Percentiles rank a stretch among this genome's conserved stretches.
phyloP scores from a whole-genome alignment of 495 filamentous ascomycete genomes.

The Neurospora intermedia region DNA sequence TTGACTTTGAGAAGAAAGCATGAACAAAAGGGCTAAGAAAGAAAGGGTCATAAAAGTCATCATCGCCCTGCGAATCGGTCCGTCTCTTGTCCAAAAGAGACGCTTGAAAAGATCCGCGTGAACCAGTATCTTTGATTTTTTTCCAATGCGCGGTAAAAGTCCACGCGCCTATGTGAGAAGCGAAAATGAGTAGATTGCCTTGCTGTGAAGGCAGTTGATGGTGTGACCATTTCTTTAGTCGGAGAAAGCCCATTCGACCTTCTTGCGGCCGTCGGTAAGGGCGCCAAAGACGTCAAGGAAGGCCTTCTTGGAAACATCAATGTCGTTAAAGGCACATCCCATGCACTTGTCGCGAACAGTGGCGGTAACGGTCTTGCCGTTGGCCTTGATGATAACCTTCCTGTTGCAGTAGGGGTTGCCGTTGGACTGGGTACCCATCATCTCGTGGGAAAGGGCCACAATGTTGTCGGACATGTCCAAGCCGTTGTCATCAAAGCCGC shows the following conservation, averaged over 20 bases:
- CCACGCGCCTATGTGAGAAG: not conserved
- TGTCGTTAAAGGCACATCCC: slow-evolving; percentile 41
- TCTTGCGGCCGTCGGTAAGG: slow-evolving; percentile 23
- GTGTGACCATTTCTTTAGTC: slow-evolving; percentile 9
- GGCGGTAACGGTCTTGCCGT: slow-evolving; percentile 45
- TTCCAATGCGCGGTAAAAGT: not conserved
- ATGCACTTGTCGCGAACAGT: slow-evolving; percentile 66
- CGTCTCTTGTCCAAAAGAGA: not conserved
- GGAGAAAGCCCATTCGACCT: slow-evolving; percentile 33
- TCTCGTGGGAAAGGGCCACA: slow-evolving; percentile 30
- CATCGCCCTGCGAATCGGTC: not conserved
- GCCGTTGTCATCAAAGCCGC: slow-evolving; percentile 32
- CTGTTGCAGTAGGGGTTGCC: slow-evolving; percentile 55
- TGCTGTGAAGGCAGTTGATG: not conserved
- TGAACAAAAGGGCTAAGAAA: not conserved
- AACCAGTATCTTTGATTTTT: not conserved
- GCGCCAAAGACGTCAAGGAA: slow-evolving; percentile 34
- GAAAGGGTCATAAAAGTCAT: not conserved
- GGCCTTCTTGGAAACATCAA: slow-evolving; percentile 38
- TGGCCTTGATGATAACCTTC: slow-evolving; percentile 46
- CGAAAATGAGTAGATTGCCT: not conserved
- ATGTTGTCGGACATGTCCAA: slow-evolving; percentile 30
- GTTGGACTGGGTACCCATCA: slow-evolving; percentile 36
- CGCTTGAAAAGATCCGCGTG: not conserved
- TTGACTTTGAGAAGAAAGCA: not conserved